These are phyloP conservation scores for Aspergillus neoniger DNA, from an alignment of 2,329 filamentous ascomycete genomes.

Conservation along the genomic window DNA sequence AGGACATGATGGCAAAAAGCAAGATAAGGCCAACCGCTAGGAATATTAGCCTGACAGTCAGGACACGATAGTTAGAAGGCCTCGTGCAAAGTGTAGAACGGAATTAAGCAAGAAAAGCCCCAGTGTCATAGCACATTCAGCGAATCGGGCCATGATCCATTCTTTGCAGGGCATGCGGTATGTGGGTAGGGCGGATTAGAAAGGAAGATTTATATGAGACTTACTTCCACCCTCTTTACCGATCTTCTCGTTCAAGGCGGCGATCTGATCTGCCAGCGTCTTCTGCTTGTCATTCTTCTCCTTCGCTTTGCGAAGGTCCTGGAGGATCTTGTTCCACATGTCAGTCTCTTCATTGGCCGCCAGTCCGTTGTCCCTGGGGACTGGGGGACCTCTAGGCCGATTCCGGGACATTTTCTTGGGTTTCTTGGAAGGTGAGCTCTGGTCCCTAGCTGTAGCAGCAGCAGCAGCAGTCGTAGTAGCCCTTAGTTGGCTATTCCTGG, in stretches of 20 bases:
- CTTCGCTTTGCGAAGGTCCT: slow-evolving; percentile 46
- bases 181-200: not conserved
- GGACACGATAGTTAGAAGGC: not conserved
- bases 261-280: slow-evolving; percentile 43
- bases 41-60: not conserved
- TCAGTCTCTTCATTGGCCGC: slow-evolving; percentile 48
- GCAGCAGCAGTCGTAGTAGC: not conserved
- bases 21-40: not conserved
- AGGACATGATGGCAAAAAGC: no score
- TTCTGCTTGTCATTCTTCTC: slow-evolving; percentile 48
- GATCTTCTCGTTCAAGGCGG: slow-evolving; percentile 47
- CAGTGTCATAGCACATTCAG: not conserved
- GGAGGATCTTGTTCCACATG: slow-evolving; percentile 48
- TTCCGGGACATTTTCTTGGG: slow-evolving; percentile 43
- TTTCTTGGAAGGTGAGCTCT: slow-evolving; percentile 4
- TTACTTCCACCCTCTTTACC: slow-evolving; percentile 45
- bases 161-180: no score
- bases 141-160: not conserved
- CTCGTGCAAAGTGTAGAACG: not conserved
- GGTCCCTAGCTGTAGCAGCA: slow-evolving; percentile 1
- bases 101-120: not conserved
- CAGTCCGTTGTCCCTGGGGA: slow-evolving; percentile 45
- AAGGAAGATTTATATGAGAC: slow-evolving; percentile 23
- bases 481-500: slow-evolving; percentile 10
- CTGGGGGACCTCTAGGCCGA: slow-evolving; percentile 40